Evolutionary conservation across 192 early-diverging fungal genomes (phyloP), one percentile per base, ranked within the genome.

Genomic region (Entomortierella parvispora): DNA sequence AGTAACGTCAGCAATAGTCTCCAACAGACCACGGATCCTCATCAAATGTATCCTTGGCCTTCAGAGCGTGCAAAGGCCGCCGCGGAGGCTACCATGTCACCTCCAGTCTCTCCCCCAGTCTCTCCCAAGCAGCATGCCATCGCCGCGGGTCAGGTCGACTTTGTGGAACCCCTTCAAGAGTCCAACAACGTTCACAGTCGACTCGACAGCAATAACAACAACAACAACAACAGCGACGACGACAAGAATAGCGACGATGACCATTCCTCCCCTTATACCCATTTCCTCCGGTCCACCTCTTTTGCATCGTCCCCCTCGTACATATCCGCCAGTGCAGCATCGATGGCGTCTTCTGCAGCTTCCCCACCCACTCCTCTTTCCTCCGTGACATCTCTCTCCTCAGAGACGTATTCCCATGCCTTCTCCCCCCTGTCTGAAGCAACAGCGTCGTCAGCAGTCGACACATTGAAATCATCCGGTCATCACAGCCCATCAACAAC

Each of bases 71-170:
- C 74, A 44, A 68, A 62, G 55, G 60, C 53, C 61, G 74, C 74
- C n/a, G 65, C 65, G 20, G 54, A 77, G 34, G 44, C 74, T 10
- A 60, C 68, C 44, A 63, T 77, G 25, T 77, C 74, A 0, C 74
- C 74, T 10, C 60, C 68, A 52, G 58, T 77, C 34, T 77, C 74
- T 0, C 74, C 74, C 9, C 74, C 74, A 31, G 62, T 68, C 61
- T 77, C 74, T 11, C 74, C 74, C 20, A 77, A 68, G 47, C 74
- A 77, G 49, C 52, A 53, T 17, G 74, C 74, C 52, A 44, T 48
- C n/a, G 7, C 59, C 48, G 50, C 53, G 15, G 46, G 28, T 4
- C 6, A 26, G 14, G 46, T 48, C 17, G 72, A 66, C 64, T 62
- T 68, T 49, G 32, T 68, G 23, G 72, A 67, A 44, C 72, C 72